A percentile compares a stretch with the other conserved stretches of the same genome.
These are phyloP conservation scores for Saccharomycopsis babjevae DNA, from an alignment of 805 yeast species.

Conservation along the genomic window DNA sequence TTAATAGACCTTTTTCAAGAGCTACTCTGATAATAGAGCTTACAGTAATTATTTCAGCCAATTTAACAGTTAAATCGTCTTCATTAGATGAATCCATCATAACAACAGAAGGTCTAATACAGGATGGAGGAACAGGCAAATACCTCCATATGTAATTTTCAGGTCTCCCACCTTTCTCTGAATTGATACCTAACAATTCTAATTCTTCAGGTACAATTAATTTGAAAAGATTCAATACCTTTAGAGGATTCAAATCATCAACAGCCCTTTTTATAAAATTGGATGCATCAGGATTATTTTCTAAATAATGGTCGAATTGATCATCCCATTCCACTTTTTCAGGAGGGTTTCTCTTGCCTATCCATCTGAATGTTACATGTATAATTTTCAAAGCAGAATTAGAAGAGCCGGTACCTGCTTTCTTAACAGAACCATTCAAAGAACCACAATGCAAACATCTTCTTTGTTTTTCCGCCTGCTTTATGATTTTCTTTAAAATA, in stretches of 20 bases:
- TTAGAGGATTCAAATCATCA: constrained; percentile 91
- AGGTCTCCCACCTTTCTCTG: constrained; percentile 83
- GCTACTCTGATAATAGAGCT: constrained; percentile 92
- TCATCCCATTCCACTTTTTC: constrained; percentile 84
- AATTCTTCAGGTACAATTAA: constrained; percentile 81
- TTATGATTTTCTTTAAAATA: constrained; percentile 68
- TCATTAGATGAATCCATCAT: constrained; percentile 90
- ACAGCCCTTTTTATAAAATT: constrained; percentile 75
- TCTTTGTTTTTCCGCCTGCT: constrained; percentile 93
- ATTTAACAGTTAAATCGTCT: constrained; percentile 91
- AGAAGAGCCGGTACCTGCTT: constrained; percentile 85
- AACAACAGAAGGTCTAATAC: constrained; percentile 93
- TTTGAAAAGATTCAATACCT: constrained; percentile 78
- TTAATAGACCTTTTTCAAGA: constrained; percentile 86
- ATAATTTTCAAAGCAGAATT: constrained; percentile 91
- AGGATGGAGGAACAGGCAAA: constrained; percentile 97
- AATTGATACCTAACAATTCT: constrained; percentile 83
- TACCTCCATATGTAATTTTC: constrained; percentile 96
- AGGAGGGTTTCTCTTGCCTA: constrained; percentile 78
- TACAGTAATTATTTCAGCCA: constrained; percentile 95
- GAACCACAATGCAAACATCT: constrained; percentile 82
- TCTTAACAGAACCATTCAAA: constrained; percentile 92
- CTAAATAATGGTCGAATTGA: constrained; percentile 67
- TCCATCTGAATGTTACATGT: constrained; percentile 93
- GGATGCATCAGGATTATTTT: constrained; percentile 78